Percentiles rank a stretch among this genome's conserved stretches.
phyloP scores from a whole-genome alignment of 148 eudicot species.

The Nyssa sinensis region DNA sequence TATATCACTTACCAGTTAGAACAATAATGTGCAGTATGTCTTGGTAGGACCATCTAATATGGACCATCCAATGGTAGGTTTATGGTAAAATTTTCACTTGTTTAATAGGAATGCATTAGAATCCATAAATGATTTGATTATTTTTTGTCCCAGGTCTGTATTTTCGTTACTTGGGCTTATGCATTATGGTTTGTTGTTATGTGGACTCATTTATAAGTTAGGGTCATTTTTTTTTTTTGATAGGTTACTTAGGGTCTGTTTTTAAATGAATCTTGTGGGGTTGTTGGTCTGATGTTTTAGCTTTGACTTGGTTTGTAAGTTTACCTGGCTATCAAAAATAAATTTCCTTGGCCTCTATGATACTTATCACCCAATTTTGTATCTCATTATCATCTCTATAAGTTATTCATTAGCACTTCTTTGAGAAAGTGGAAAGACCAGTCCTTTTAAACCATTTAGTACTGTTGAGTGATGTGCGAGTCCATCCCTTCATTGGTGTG shows the following conservation, averaged over 20 bases:
- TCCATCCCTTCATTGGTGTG: background rate
- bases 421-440: background rate
- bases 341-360: background rate
- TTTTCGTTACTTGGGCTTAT: background rate
- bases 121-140: background rate
- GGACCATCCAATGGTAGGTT: no score
- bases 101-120: background rate
- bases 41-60: background rate
- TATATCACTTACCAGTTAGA: background rate
- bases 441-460: background rate
- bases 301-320: background rate
- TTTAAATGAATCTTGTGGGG: no score
- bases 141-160: background rate
- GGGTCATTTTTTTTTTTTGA: background rate
- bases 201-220: background rate
- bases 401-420: background rate
- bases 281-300: no score
- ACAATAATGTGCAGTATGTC: background rate
- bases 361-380: background rate
- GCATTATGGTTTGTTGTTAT: no score
- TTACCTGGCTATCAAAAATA: background rate
- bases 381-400: background rate
- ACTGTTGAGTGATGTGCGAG: background rate
- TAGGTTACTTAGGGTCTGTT: no score
- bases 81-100: background rate